Percentiles rank a stretch among this genome's conserved stretches.
These are phyloP conservation scores for Schoenoplectus tabernaemontani DNA, from an alignment of 202 grass and related monocot genomes.

Conservation along the genomic window DNA sequence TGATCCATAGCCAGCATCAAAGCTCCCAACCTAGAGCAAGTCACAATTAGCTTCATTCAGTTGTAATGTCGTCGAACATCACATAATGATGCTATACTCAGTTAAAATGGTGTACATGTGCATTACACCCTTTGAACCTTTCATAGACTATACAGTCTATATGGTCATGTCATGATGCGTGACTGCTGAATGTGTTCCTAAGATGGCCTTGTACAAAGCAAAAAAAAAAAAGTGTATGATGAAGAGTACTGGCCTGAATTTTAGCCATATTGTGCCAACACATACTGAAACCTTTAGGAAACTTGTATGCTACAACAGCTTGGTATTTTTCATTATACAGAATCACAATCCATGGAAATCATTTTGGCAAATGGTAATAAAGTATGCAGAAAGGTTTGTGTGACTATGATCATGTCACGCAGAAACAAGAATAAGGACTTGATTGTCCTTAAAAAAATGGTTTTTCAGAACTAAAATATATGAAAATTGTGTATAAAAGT, in stretches of 20 bases:
- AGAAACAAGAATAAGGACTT: background rate
- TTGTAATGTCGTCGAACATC: no score
- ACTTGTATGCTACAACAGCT: background rate
- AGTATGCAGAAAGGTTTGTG: background rate
- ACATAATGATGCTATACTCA: background rate
- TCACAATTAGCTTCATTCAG: background rate
- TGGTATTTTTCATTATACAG: background rate
- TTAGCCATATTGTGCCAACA: background rate
- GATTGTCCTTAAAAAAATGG: background rate
- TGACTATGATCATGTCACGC: background rate
- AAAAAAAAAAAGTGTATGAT: background rate
- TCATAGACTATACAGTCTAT: background rate
- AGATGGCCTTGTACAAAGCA: no score
- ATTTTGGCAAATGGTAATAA: background rate
- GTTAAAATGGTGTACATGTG: background rate
- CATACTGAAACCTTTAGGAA: background rate
- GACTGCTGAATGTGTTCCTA: background rate
- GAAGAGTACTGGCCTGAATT: background rate
- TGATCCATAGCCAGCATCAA: conserved; percentile 94
- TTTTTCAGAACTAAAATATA: background rate
- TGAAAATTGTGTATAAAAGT: background rate
- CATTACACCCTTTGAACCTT: background rate
- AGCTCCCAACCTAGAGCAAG: conserved; percentile 63
- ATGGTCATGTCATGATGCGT: background rate
- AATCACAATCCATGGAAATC: background rate